Evolutionary conservation across 345 rosid species (phyloP).

Genomic region (Linum usitatissimum): DNA sequence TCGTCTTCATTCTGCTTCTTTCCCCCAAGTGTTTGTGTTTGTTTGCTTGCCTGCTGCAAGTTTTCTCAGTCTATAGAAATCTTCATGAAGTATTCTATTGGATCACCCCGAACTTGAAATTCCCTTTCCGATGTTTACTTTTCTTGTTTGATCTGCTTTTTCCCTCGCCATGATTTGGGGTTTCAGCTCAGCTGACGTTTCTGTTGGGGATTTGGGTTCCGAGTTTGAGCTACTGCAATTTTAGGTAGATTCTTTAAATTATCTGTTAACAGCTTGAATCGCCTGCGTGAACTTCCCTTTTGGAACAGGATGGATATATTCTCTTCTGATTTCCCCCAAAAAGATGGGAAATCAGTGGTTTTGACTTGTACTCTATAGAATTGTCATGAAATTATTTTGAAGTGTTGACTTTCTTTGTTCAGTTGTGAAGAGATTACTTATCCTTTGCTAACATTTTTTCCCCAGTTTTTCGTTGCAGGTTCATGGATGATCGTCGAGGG

Average conservation of each 20-base stretch:
- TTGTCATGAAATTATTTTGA: too few relatives aligned
- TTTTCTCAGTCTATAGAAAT: background rate
- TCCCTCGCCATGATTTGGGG: too few relatives aligned
- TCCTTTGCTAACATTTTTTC: background rate
- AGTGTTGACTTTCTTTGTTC: too few relatives aligned
- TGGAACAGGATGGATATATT: background rate
- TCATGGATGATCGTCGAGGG: constrained; percentile 66
- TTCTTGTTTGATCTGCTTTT: too few relatives aligned
- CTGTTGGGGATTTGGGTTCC: too few relatives aligned
- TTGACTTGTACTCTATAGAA: too few relatives aligned
- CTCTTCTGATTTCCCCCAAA: background rate
- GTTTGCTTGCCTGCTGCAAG: background rate
- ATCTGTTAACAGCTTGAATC: background rate
- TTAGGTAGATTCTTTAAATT: background rate
- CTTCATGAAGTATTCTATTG: too few relatives aligned
- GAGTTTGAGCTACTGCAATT: background rate
- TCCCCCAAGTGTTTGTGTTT: background rate
- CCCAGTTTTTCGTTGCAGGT: constrained; percentile 13
- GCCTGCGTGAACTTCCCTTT: background rate
- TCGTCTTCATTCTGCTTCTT: background rate
- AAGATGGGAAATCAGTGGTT: too few relatives aligned
- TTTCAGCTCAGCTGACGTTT: too few relatives aligned
- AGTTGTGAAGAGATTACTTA: too few relatives aligned
- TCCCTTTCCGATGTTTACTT: too few relatives aligned
- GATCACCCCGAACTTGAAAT: too few relatives aligned